These are phyloP conservation scores for Fusarium sterilihyphosum DNA, from an alignment of 2,329 filamentous ascomycete species.

Conservation along the genomic window DNA sequence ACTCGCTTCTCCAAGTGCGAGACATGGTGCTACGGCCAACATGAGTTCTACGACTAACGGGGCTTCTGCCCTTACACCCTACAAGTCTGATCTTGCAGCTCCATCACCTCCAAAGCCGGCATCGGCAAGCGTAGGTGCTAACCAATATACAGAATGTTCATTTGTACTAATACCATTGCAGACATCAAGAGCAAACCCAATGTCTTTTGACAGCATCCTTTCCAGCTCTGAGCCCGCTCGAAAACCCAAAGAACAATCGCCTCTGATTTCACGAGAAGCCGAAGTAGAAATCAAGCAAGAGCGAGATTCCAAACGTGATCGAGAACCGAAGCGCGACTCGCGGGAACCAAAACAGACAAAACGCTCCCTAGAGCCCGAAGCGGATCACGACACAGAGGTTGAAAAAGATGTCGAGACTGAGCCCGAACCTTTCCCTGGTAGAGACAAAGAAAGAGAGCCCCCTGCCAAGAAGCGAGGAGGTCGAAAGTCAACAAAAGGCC, in stretches of 20 bases:
- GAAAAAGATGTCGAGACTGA: conserved; percentile 51
- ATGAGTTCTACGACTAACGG: conserved; percentile 56
- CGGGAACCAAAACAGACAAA: conserved; percentile 45
- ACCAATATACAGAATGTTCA: background rate
- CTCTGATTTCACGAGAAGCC: conserved; percentile 45
- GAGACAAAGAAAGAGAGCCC: conserved; percentile 44
- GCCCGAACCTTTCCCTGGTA: conserved; percentile 41
- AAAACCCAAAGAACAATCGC: conserved; percentile 60
- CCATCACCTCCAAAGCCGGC: conserved; percentile 54
- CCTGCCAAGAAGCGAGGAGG: conserved; percentile 46
- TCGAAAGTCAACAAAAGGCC: conserved; percentile 57
- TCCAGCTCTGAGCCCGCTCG: conserved; percentile 77
- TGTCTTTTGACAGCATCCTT: conserved; percentile 96
- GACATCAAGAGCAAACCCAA: conserved; percentile 82
- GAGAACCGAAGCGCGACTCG: conserved; percentile 32
- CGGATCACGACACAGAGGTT: conserved; percentile 47
- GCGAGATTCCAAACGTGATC: conserved; percentile 23
- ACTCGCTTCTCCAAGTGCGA: conserved; percentile 60
- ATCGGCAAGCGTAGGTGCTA: conserved; percentile 50
- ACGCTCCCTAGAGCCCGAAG: conserved; percentile 35
- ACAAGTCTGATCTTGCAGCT: conserved; percentile 53
- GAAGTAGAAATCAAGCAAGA: conserved; percentile 33
- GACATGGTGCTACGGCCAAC: conserved; percentile 54
- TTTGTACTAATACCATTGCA: conserved; percentile 47
- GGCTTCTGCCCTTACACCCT: conserved; percentile 48